Conservation (phyloP, 306 rosid genomes). For the Potentilla sterilis region DNA sequence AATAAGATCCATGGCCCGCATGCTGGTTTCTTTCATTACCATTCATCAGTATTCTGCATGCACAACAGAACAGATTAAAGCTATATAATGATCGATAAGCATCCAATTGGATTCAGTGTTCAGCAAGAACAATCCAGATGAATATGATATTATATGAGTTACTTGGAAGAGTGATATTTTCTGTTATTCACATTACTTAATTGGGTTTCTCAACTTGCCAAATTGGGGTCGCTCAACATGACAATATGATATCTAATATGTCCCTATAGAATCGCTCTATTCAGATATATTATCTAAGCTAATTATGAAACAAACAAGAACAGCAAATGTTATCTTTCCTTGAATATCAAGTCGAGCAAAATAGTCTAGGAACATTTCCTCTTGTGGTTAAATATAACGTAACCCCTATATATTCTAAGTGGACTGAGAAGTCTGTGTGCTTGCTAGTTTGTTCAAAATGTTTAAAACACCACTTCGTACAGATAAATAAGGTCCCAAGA, state of each 20-base stretch:
- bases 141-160: background rate
- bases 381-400: background rate
- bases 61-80: constrained; percentile 36
- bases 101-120: constrained; percentile 21
- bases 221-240: background rate
- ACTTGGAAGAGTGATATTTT: background rate
- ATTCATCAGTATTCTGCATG: constrained; percentile 22
- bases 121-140: constrained; percentile 14
- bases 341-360: background rate
- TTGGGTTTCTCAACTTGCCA: constrained; percentile 1
- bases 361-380: background rate
- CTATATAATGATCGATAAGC: constrained; percentile 5
- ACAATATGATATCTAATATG: background rate
- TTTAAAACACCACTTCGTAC: too few relatives aligned
- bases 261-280: background rate
- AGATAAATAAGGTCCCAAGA: too few relatives aligned
- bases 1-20: too few relatives aligned
- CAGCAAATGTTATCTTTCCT: background rate
- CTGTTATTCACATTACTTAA: background rate
- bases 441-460: too few relatives aligned
- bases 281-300: background rate
- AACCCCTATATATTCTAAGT: background rate
- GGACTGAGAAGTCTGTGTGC: too few relatives aligned
- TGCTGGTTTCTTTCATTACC: too few relatives aligned
- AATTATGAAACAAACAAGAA: background rate